These are phyloP conservation scores for Aspergillus baeticus DNA, from an alignment of 495 filamentous ascomycete species.

Conservation along the genomic window DNA sequence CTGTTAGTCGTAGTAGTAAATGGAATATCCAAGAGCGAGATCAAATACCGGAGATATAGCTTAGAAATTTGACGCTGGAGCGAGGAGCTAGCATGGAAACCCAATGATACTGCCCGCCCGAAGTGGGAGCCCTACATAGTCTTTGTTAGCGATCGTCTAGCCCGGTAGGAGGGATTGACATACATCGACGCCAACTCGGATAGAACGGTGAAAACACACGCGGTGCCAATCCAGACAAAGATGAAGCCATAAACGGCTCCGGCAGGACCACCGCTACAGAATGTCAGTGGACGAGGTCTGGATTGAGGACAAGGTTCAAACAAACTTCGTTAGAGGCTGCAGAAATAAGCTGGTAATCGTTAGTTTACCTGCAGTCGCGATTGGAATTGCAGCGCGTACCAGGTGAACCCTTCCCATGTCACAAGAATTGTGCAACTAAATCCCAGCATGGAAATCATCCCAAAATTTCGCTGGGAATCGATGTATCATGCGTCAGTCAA, in stretches of 20 bases:
- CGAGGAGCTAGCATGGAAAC: conserved; percentile 48
- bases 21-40: neutral
- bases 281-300: neutral
- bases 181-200: conserved; percentile 47
- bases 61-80: conserved; percentile 36
- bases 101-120: conserved; percentile 56
- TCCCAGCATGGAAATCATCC: conserved; percentile 47
- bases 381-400: conserved; percentile 23
- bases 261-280: conserved; percentile 46
- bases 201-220: conserved; percentile 29
- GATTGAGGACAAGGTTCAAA: neutral
- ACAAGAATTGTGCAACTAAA: conserved; percentile 51
- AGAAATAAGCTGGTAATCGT: neutral
- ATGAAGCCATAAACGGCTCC: conserved; percentile 53
- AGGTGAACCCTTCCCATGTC: conserved; percentile 48
- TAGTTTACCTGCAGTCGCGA: neutral
- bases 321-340: neutral
- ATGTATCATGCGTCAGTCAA: neutral
- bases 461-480: conserved; percentile 45
- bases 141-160: neutral
- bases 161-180: neutral
- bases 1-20: neutral
- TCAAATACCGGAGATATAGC: conserved; percentile 46
- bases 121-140: conserved; percentile 44
- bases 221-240: conserved; percentile 44